Base-by-base conservation (phyloP, 495 filamentous ascomycete genomes). In the Usnea hakonensis region DNA sequence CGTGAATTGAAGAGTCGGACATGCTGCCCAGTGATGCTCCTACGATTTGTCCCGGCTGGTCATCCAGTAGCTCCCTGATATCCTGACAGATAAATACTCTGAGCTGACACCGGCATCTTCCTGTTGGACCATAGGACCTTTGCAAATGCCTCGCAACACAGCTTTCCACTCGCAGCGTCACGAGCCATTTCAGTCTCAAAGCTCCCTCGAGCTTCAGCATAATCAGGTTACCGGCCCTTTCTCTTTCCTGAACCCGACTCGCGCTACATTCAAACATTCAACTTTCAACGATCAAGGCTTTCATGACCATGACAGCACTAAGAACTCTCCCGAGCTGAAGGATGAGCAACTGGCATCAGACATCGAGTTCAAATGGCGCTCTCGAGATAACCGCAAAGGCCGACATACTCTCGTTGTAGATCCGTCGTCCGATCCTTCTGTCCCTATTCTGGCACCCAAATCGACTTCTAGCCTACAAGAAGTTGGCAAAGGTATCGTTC, bases 321-420 rank as follows among this genome's bases (percentile, higher is more conserved):
- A 64, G 21, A 63, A 48, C 41, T 44, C 14, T 40, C 48, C 19
- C n/a, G 60, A 61, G n/a, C 21, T 26, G 21, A 16, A 67, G 7
- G 43, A 57, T 21, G 62, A 64, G 21, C 57, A 58, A 33, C 6
- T 23, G n/a, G 65, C 44, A 28, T 63, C 66, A 17, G 63, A 63
- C 35, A 43, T 78, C n/a, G 66, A 72, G 28, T 79, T 71, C 71
- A 68, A 78, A 57, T 85, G 81, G 81, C 81, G 82, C 17, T 85
- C 85, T 46, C 80, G 87, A n/a, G 86, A 90, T 70, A 88, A 87
- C 68, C 77, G 86, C 46, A 90, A 89, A 74, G 84, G 87, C 28
- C 77, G 87, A 21, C 87, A 89, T 71, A 75, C 83, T 19, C 67
- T 87, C 2, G 62, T 76, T 4, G 71, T 89, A 55, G 72, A 76